A percentile compares a stretch with the other conserved stretches of the same genome.
Conservation (phyloP, 1,284 basidiomycete species). For the Wallemia mellicola region DNA sequence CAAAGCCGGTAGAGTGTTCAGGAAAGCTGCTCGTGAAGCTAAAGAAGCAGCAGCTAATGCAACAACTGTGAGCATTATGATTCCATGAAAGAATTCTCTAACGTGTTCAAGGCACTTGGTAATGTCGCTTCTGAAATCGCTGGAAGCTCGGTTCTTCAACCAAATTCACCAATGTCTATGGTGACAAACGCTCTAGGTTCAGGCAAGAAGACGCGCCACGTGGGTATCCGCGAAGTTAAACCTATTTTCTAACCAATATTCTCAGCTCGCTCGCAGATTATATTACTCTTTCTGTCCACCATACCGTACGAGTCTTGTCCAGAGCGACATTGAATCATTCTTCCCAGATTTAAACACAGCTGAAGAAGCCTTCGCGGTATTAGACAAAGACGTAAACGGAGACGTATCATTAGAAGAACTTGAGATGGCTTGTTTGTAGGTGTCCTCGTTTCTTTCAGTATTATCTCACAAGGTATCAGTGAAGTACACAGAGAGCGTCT, state of each 20-base stretch:
- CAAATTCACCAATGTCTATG: constrained; percentile 55
- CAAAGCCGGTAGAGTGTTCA: constrained; percentile 33
- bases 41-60: constrained; percentile 43
- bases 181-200: constrained; percentile 48
- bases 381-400: constrained; percentile 60
- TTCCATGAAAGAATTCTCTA: not conserved
- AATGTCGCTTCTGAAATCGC: constrained; percentile 25
- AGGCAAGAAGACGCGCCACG: constrained; percentile 52
- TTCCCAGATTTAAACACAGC: constrained; percentile 40
- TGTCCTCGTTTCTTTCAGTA: too few species aligned
- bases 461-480: too few species aligned
- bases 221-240: too few species aligned
- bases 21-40: constrained; percentile 39
- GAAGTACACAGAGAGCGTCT: constrained; percentile 60
- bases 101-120: constrained; percentile 24
- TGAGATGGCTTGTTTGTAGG: constrained; percentile 42
- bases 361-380: constrained; percentile 32
- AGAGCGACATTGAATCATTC: constrained; percentile 40
- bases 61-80: constrained; percentile 21
- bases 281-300: constrained; percentile 58
- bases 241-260: too few species aligned
- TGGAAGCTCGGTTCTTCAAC: constrained; percentile 44
- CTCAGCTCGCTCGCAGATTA: constrained; percentile 50
- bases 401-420: constrained; percentile 44
- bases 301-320: constrained; percentile 27